Evolutionary conservation across 2,329 filamentous ascomycete genomes (phyloP).

Genomic region (Cryphonectria naterciae): DNA sequence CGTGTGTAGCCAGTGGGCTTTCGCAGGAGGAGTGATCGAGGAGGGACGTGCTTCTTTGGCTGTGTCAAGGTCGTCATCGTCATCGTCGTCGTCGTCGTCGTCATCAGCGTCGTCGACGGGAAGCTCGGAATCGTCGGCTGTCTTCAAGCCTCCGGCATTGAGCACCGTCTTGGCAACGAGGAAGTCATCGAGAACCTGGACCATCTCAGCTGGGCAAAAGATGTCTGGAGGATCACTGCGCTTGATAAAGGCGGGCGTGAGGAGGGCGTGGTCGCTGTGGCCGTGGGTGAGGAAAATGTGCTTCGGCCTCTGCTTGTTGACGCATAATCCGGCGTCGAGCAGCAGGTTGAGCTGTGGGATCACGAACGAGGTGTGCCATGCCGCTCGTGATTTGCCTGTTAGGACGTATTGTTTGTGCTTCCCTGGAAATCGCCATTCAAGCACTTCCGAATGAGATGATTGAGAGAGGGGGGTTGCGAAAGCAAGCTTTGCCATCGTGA

Average conservation of each 20-base stretch:
- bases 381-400: conserved; percentile 52
- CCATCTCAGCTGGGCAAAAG: conserved; percentile 48
- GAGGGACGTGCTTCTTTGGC: conserved; percentile 5
- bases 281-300: conserved; percentile 56
- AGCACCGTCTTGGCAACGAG: conserved; percentile 46
- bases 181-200: conserved; percentile 44
- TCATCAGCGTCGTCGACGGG: conserved; percentile 29
- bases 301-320: conserved; percentile 51
- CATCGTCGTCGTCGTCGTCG: conserved; percentile 28
- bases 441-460: conserved; percentile 47
- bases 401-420: conserved; percentile 47
- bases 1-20: conserved; percentile 39
- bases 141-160: conserved; percentile 45
- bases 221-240: conserved; percentile 51
- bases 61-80: conserved; percentile 29
- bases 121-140: conserved; percentile 30
- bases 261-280: conserved; percentile 51
- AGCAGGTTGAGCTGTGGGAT: conserved; percentile 54
- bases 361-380: conserved; percentile 57
- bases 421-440: conserved; percentile 51
- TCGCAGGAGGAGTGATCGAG: not conserved
- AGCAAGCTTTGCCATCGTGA: conserved; percentile 23
- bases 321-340: conserved; percentile 51
- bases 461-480: conserved; percentile 52
- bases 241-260: conserved; percentile 48